Percentiles rank a stretch among this genome's conserved stretches.
phyloP scores from a whole-genome alignment of 306 rosid species.

The Rubus parviflorus region DNA sequence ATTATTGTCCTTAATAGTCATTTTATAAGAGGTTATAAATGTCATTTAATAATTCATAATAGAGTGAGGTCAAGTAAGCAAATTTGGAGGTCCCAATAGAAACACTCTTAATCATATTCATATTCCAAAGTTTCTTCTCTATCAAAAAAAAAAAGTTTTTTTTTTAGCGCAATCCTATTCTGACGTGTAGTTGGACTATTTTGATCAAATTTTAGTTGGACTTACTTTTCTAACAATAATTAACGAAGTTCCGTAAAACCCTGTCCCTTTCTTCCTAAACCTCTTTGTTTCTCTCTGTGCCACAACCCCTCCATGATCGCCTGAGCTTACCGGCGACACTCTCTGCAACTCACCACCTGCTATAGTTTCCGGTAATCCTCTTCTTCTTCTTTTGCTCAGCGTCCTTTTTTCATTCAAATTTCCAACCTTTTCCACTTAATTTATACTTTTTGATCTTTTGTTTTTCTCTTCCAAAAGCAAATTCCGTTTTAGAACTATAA shows the following conservation, averaged over 20 bases:
- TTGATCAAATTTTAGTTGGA: not conserved
- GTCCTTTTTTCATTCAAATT: not conserved
- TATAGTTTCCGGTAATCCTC: slow-evolving; percentile 8
- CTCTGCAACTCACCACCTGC: slow-evolving; percentile 6
- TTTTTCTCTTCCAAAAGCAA: not conserved
- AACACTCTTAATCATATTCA: no score
- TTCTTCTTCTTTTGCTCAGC: not conserved
- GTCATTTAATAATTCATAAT: no score
- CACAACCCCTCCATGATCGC: not conserved
- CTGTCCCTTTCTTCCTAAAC: not conserved
- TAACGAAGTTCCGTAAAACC: slow-evolving; percentile 12
- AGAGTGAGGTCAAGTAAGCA: no score
- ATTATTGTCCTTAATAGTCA: no score
- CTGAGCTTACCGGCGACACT: slow-evolving; percentile 6
- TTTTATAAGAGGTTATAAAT: no score
- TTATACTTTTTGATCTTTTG: not conserved
- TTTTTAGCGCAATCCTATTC: no score
- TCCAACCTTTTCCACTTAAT: not conserved
- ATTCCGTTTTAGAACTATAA: not conserved
- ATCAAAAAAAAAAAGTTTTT: no score
- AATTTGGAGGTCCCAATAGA: no score
- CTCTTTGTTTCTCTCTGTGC: not conserved
- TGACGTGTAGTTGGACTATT: not conserved
- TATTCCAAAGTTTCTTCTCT: no score
- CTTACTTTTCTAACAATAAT: not conserved